phyloP scores from a whole-genome alignment of 495 filamentous ascomycete genomes.

The Cairneyella variabilis region DNA sequence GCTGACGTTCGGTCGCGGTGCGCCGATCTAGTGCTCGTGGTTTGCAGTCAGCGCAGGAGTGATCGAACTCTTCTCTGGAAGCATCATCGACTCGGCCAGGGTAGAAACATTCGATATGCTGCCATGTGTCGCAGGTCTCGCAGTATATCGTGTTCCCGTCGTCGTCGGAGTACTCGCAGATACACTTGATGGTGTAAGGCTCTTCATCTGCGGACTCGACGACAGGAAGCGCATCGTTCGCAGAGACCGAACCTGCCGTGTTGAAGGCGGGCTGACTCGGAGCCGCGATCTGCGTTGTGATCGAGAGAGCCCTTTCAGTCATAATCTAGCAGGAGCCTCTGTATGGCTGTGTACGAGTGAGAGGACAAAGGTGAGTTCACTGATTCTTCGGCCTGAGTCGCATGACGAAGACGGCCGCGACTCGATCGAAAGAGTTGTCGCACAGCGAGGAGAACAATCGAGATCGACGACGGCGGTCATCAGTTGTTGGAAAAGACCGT shows the following conservation, averaged over 20 bases:
- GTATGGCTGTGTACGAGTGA: conserved; percentile 51
- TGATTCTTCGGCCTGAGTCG: conserved; percentile 45
- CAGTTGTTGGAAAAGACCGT: conserved; percentile 18
- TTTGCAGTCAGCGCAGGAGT: conserved; percentile 83
- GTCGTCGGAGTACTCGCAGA: conserved; percentile 87
- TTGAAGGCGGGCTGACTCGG: conserved; percentile 46
- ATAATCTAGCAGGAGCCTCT: conserved; percentile 76
- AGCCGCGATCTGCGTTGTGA: conserved; percentile 48
- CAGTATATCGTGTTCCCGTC: conserved; percentile 97
- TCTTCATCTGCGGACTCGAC: conserved; percentile 68
- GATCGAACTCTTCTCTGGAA: conserved; percentile 58
- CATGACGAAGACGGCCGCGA: conserved; percentile 48
- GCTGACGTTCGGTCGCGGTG: conserved; percentile 65
- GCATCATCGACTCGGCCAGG: conserved; percentile 66
- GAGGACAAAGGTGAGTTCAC: conserved; percentile 42
- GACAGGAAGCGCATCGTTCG: conserved; percentile 54
- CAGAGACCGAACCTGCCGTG: conserved; percentile 46
- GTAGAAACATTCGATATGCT: conserved; percentile 96
- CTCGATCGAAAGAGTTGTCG: conserved; percentile 26
- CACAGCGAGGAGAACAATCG: conserved; percentile 25
- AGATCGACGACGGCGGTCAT: conserved; percentile 22
- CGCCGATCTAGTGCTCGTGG: conserved; percentile 68
- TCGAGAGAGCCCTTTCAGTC: conserved; percentile 79
- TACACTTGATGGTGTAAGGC: conserved; percentile 96
- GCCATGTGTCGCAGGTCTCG: conserved; percentile 94